A percentile compares a stretch with the other conserved stretches of the same genome.
Conservation (phyloP, 2,329 filamentous ascomycete genomes). For the Whalleya microplaca region DNA sequence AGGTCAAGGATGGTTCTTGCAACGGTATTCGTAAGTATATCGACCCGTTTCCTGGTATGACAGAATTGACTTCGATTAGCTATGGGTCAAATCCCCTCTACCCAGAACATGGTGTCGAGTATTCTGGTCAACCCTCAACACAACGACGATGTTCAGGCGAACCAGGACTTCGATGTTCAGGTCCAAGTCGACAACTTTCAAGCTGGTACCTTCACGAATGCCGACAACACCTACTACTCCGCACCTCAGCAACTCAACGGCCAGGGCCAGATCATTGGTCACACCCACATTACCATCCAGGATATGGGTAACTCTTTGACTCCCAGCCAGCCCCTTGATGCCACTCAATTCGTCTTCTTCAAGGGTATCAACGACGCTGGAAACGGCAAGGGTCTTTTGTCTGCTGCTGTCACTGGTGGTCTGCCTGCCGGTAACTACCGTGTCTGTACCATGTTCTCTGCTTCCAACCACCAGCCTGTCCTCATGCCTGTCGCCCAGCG, state of each 20-base stretch:
- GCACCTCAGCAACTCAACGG: conserved; percentile 58
- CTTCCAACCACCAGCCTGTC: conserved; percentile 70
- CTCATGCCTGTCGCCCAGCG: conserved; percentile 70
- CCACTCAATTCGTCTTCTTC: conserved; percentile 63
- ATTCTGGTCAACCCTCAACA: conserved; percentile 58
- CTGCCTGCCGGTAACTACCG: conserved; percentile 67
- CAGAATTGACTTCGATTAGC: conserved; percentile 40
- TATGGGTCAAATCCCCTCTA: conserved; percentile 64
- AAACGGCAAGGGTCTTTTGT: conserved; percentile 57
- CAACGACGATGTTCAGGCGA: conserved; percentile 49
- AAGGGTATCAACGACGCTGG: conserved; percentile 68
- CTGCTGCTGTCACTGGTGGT: conserved; percentile 58
- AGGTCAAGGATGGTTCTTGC: conserved; percentile 62
- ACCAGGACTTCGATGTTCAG: conserved; percentile 56
- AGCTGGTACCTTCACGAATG: conserved; percentile 65
- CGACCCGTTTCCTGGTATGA: neutral
- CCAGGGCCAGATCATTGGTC: conserved; percentile 57
- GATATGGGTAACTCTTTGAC: conserved; percentile 55
- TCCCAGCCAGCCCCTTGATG: conserved; percentile 56
- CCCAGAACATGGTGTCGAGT: conserved; percentile 59
- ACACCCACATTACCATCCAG: conserved; percentile 64
- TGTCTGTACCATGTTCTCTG: conserved; percentile 64
- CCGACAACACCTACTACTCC: conserved; percentile 62
- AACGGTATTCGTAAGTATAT: conserved; percentile 60
- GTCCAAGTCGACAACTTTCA: conserved; percentile 57